A percentile compares a stretch with the other conserved stretches of the same genome.
These are phyloP conservation scores for Phoma sp. DNA, from an alignment of 2,329 filamentous ascomycete genomes.

Conservation along the genomic window DNA sequence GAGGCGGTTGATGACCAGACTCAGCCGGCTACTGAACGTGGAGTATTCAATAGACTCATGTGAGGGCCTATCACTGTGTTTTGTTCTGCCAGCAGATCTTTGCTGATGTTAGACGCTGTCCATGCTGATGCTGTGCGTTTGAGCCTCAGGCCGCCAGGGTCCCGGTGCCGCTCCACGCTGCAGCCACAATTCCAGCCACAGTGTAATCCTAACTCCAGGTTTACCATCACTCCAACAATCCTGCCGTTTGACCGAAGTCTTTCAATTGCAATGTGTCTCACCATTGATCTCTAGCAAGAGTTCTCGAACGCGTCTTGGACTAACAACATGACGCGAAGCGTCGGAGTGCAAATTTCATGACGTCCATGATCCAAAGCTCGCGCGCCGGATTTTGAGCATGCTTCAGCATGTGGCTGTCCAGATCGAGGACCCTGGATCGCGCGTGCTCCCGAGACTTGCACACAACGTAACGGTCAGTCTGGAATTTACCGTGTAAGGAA, in stretches of 20 bases:
- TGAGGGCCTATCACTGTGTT: background rate
- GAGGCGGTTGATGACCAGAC: constrained; percentile 5
- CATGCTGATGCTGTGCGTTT: constrained; percentile 3
- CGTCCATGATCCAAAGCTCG: constrained; percentile 10
- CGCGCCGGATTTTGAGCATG: background rate
- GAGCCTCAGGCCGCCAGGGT: background rate
- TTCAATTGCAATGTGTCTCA: background rate
- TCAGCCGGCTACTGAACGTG: background rate
- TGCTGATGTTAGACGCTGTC: constrained; percentile 12
- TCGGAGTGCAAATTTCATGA: constrained; percentile 6
- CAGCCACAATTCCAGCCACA: constrained; percentile 9
- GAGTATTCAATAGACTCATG: background rate
- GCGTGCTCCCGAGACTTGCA: constrained; percentile 5
- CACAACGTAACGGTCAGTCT: constrained; percentile 1
- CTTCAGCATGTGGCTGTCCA: constrained; percentile 6
- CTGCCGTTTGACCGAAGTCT: background rate
- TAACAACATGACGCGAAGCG: background rate
- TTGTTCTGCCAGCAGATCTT: constrained; percentile 9
- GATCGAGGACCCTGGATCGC: constrained; percentile 19
- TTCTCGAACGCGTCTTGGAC: constrained; percentile 5
- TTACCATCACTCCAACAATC: background rate
- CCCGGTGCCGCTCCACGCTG: background rate
- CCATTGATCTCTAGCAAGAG: background rate
- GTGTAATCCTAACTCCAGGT: background rate
- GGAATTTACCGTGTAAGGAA: constrained; percentile 4